These are phyloP conservation scores for Coemansia sp. DNA, from an alignment of 192 early-diverging fungal species.

Conservation along the genomic window DNA sequence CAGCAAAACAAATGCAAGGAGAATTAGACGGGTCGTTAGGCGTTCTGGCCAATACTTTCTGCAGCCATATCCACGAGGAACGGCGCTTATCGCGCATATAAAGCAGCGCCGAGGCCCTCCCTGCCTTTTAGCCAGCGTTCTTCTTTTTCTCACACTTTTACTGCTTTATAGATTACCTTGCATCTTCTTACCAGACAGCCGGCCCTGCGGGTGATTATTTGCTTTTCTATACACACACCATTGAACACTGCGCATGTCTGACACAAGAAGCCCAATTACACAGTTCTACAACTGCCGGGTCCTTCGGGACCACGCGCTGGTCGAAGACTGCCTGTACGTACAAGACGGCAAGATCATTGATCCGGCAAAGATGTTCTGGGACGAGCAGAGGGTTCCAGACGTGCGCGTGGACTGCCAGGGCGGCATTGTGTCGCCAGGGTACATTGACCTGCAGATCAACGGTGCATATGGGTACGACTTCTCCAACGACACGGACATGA, in stretches of 20 bases:
- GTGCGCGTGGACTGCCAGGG: conserved; percentile 70
- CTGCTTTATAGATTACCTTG: not conserved
- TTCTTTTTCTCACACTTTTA: not conserved
- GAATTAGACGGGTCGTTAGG: not conserved
- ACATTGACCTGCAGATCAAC: conserved; percentile 80
- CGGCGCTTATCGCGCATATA: conserved; percentile 1
- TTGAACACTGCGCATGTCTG: conserved; percentile 6
- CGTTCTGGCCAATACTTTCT: not conserved
- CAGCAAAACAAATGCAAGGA: not conserved
- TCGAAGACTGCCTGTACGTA: conserved; percentile 73
- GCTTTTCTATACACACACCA: not conserved
- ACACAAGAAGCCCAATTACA: conserved; percentile 35
- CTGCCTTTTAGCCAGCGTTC: not conserved
- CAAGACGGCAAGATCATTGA: conserved; percentile 78
- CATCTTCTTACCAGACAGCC: not conserved
- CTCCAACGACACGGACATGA: conserved; percentile 60
- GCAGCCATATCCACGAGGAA: not conserved
- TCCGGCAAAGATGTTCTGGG: conserved; percentile 69
- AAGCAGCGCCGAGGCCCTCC: not conserved
- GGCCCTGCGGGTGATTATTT: not conserved
- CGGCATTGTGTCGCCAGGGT: conserved; percentile 74
- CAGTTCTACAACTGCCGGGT: conserved; percentile 79
- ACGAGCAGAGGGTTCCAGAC: conserved; percentile 63
- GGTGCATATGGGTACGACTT: conserved; percentile 83
- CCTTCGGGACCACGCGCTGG: conserved; percentile 71